These are phyloP conservation scores for Pyricularia grisea DNA, from an alignment of 2,329 filamentous ascomycete species.

Conservation along the genomic window DNA sequence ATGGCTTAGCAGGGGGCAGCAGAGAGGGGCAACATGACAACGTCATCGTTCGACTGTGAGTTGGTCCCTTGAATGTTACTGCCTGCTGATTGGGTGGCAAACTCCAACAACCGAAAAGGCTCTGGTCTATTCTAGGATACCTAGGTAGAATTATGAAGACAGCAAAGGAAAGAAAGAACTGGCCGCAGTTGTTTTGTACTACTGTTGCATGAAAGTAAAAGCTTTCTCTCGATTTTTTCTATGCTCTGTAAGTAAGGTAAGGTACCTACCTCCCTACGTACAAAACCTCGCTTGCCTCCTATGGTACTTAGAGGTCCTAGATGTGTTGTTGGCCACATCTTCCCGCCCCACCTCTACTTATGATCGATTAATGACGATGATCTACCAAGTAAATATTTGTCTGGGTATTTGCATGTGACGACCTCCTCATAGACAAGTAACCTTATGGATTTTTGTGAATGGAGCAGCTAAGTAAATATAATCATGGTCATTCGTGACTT, in stretches of 20 bases:
- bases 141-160: background rate
- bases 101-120: background rate
- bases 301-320: no score
- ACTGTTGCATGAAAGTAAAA: no score
- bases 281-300: no score
- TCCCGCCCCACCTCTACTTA: background rate
- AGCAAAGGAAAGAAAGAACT: background rate
- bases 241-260: no score
- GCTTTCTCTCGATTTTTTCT: background rate
- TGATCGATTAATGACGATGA: background rate
- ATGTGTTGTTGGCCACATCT: background rate
- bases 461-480: background rate
- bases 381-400: background rate
- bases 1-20: background rate
- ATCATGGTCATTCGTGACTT: background rate
- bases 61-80: background rate
- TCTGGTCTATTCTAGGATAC: background rate
- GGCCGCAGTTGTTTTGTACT: background rate
- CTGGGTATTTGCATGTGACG: background rate
- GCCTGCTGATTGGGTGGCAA: background rate
- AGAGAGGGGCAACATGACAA: conserved; percentile 4
- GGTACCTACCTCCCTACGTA: no score
- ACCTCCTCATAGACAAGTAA: background rate
- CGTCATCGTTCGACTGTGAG: background rate
- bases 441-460: background rate